phyloP scores from a whole-genome alignment of 2,329 filamentous ascomycete genomes.

The Cladorrhinum sp. region DNA sequence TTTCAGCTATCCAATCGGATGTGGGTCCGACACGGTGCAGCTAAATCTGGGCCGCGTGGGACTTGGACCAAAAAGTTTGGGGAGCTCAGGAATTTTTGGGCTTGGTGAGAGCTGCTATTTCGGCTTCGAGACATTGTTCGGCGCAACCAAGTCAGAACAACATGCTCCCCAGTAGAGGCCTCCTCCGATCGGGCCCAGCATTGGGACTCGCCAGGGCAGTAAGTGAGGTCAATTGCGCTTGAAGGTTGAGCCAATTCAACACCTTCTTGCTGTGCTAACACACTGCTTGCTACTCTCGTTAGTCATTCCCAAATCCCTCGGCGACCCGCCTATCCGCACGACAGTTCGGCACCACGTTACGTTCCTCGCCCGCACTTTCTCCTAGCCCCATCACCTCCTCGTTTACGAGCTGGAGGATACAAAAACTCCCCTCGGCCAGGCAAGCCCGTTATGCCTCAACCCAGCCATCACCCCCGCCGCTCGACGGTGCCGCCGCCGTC shows the following conservation, averaged over 20 bases:
- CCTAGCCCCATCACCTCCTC: background rate
- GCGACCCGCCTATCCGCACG: slow-evolving; percentile 17
- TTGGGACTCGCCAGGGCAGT: slow-evolving; percentile 41
- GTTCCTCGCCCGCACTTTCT: slow-evolving; percentile 4
- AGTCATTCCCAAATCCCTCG: slow-evolving; percentile 15
- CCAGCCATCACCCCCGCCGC: slow-evolving; percentile 16
- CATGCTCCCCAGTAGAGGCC: slow-evolving; percentile 56
- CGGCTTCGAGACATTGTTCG: slow-evolving; percentile 12
- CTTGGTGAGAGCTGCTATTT: background rate
- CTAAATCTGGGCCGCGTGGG: background rate
- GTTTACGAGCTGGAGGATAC: slow-evolving; percentile 22
- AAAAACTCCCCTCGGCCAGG: slow-evolving; percentile 20
- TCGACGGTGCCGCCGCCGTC: slow-evolving; percentile 15
- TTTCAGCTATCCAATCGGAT: background rate
- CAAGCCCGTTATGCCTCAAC: slow-evolving; percentile 31
- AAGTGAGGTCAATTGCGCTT: slow-evolving; percentile 23
- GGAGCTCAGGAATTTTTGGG: background rate
- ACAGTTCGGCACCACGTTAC: slow-evolving; percentile 33
- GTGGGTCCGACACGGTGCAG: background rate
- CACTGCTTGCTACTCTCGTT: background rate
- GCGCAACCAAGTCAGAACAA: slow-evolving; percentile 11
- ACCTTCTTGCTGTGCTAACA: slow-evolving; percentile 5
- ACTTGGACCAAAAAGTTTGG: background rate
- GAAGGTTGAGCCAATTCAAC: background rate
- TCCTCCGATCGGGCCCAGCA: slow-evolving; percentile 46